Percentiles rank a stretch among this genome's conserved stretches.
These are phyloP conservation scores for Oenanthe javanica DNA, from an alignment of 140 eudicot genomes.

Conservation along the genomic window DNA sequence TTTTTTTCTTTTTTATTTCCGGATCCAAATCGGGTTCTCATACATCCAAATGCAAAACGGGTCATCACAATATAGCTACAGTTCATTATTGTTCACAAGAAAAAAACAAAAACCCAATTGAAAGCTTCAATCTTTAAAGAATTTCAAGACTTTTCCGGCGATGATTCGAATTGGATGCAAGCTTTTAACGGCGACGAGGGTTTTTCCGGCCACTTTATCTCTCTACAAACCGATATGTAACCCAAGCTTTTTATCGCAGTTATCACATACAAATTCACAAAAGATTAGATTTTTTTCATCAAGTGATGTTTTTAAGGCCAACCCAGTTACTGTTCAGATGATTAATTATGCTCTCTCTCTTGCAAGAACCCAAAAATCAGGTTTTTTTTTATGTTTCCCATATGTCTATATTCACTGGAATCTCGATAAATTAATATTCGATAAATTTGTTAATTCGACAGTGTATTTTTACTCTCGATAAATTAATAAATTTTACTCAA, in stretches of 20 bases:
- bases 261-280: neutral
- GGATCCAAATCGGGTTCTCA: neutral
- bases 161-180: conserved; percentile 36
- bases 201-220: neutral
- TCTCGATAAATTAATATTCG: no score
- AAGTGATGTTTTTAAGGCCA: conserved; percentile 25
- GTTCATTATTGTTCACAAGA: neutral
- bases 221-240: neutral
- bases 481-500: no score
- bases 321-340: conserved; percentile 69
- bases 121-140: neutral
- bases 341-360: conserved; percentile 70
- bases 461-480: neutral
- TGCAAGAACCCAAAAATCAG: conserved; percentile 73
- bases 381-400: conserved; percentile 19
- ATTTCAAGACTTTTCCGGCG: neutral
- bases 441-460: neutral
- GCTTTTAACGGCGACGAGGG: conserved; percentile 21
- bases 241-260: conserved; percentile 2
- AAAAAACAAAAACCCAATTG: neutral
- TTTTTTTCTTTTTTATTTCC: neutral
- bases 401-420: no score
- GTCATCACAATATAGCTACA: neutral
- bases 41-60: neutral
- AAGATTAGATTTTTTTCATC: conserved; percentile 28